These are phyloP conservation scores for Zasmidium citrigriseum DNA, from an alignment of 2,329 filamentous ascomycete genomes.

Conservation along the genomic window DNA sequence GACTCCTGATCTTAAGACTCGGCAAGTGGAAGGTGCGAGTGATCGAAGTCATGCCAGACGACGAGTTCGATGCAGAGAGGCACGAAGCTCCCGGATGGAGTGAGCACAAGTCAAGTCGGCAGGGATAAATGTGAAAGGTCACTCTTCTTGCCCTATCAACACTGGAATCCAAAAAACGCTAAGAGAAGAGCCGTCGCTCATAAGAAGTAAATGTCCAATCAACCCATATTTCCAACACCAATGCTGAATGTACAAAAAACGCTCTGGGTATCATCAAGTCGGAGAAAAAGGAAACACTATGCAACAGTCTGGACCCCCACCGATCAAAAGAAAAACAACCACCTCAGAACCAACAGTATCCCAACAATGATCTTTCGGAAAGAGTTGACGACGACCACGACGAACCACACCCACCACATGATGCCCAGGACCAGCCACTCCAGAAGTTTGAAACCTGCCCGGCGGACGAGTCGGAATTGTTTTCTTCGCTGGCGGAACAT, in stretches of 20 bases:
- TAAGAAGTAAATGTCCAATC: no score
- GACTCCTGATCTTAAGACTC: constrained; percentile 55
- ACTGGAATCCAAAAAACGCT: no score
- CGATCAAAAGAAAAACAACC: constrained; percentile 76
- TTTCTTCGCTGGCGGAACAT: constrained; percentile 72
- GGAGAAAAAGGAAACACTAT: background rate
- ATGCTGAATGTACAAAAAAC: background rate
- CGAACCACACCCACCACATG: constrained; percentile 93
- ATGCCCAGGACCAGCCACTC: constrained; percentile 87
- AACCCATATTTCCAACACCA: background rate
- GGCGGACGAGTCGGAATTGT: constrained; percentile 72
- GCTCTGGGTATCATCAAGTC: background rate
- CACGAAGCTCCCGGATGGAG: constrained; percentile 55
- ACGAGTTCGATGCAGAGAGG: constrained; percentile 51
- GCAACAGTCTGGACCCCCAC: background rate
- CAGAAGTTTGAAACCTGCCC: constrained; percentile 76
- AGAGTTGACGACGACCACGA: constrained; percentile 75
- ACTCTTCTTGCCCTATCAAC: no score
- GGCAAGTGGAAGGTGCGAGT: constrained; percentile 64
- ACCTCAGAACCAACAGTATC: constrained; percentile 63
- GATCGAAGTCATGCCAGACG: constrained; percentile 57
- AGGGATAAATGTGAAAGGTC: no score
- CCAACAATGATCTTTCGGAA: constrained; percentile 65
- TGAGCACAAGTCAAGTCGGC: constrained; percentile 24
- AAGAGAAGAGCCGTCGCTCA: no score